Conservation (phyloP, 2,329 filamentous ascomycete genomes). For the Calycina herbarum region DNA sequence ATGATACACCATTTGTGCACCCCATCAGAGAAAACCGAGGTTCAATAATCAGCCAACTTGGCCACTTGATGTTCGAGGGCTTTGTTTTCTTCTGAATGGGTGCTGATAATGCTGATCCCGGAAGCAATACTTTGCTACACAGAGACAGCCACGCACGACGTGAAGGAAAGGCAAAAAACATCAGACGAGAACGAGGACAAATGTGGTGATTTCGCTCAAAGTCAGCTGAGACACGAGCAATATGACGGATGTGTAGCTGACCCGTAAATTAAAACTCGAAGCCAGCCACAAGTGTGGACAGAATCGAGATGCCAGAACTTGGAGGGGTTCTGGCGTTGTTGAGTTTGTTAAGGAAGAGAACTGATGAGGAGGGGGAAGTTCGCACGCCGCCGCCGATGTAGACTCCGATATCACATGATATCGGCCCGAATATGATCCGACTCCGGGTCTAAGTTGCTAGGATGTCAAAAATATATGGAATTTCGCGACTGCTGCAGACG, state of each 20-base stretch:
- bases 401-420: too few relatives aligned
- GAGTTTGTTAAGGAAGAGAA: too few relatives aligned
- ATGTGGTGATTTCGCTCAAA: neutral
- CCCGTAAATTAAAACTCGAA: neutral
- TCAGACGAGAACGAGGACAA: neutral
- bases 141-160: neutral
- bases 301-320: neutral
- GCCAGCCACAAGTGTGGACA: neutral
- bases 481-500: neutral
- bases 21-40: neutral
- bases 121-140: neutral
- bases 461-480: too few relatives aligned
- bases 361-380: too few relatives aligned
- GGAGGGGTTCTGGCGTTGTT: neutral
- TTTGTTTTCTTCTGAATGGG: neutral
- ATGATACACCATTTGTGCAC: neutral
- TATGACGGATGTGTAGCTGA: neutral
- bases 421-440: too few relatives aligned
- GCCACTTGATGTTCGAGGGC: neutral
- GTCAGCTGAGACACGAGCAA: constrained; percentile 1
- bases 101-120: neutral
- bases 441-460: too few relatives aligned
- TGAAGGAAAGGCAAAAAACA: neutral
- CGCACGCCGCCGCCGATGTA: too few relatives aligned
- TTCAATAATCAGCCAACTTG: neutral